Base-by-base conservation (phyloP, 2,329 filamentous ascomycete species). In the Pseudopithomyces maydicus region DNA sequence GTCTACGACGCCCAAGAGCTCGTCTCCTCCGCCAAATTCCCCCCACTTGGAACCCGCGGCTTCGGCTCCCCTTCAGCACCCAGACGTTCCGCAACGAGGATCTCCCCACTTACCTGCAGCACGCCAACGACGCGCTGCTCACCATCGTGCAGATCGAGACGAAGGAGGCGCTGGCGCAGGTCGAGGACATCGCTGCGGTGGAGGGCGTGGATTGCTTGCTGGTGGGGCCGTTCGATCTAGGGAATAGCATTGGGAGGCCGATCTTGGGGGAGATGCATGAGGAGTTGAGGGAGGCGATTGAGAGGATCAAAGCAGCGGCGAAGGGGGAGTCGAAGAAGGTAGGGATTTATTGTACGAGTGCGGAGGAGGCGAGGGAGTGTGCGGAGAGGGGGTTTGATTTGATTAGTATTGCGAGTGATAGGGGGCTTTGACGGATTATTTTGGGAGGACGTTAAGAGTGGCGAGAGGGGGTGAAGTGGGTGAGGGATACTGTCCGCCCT, bases 21-120 rank as follows among this genome's bases (percentile, higher is more conserved):
- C 26, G 83, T 85, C 15, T 72, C 77, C 39, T 80, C 79, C 19
- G 78, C 82, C 29, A 86, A 85, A 63, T 86, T 85, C 63, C 84
- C 84, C 2, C 84, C 84, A 0, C 62, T 74, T 36, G 84, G 84
- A 20, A 77, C 75, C n/a, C 77, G 84, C 55, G 84, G 84, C 0
- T 85, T 85, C 58, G 84, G 84, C 3, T 82, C 80, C 7, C 83
- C 84, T 85, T 86, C 62, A 74, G 81, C 0, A 79, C 81, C 60
- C 79, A 77, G 47, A 76, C 74, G 10, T 81, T 81, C 61, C 73
- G 71, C 44, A 79, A 79, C 38, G 70, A 74, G 22, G 58, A 71
- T 12, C 48, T 74, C 8, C 68, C 77, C 12, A 79, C 85, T 32
- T 85, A 86, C 61, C 75, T 84, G 38, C 77, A 81, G 55, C 78